A percentile compares a stretch with the other conserved stretches of the same genome.
phyloP scores from a whole-genome alignment of 768 basidiomycete genomes.

The Tephrocybe sp. region DNA sequence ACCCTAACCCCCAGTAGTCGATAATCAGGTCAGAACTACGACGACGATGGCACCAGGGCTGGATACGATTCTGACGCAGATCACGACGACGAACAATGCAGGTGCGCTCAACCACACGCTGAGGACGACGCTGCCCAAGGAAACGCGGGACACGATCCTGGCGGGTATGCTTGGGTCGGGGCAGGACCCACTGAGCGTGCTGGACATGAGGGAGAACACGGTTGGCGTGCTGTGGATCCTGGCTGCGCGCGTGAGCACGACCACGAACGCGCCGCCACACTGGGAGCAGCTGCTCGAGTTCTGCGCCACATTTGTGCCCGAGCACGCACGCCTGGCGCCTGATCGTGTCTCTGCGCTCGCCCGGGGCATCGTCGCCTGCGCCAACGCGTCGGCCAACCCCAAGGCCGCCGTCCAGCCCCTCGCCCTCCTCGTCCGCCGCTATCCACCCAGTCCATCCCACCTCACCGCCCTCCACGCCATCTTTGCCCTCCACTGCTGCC shows the following conservation, averaged over 20 bases:
- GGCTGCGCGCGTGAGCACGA: constrained; percentile 58
- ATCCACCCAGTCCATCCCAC: constrained; percentile 52
- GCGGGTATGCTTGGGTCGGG: constrained; percentile 54
- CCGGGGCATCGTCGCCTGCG: constrained; percentile 55
- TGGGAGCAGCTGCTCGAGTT: constrained; percentile 51
- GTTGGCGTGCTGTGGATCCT: constrained; percentile 71
- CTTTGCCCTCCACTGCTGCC: constrained; percentile 64
- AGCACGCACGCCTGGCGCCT: constrained; percentile 64
- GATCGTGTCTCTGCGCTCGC: constrained; percentile 71
- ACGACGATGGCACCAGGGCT: constrained; percentile 16
- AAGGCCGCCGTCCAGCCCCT: constrained; percentile 57
- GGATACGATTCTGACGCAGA: constrained; percentile 42
- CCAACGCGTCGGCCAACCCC: constrained; percentile 40
- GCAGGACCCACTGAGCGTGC: constrained; percentile 64
- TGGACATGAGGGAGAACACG: constrained; percentile 58
- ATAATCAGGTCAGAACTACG: no score
- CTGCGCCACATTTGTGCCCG: constrained; percentile 60
- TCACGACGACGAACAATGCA: constrained; percentile 42
- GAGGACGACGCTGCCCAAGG: constrained; percentile 49
- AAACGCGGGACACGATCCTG: constrained; percentile 57
- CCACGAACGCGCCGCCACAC: constrained; percentile 40
- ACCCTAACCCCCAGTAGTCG: no score
- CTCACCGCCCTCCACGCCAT: constrained; percentile 71
- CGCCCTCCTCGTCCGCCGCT: constrained; percentile 58
- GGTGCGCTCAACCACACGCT: constrained; percentile 42